phyloP scores from a whole-genome alignment of 257 asterid species.

The Gynochthodes officinalis region DNA sequence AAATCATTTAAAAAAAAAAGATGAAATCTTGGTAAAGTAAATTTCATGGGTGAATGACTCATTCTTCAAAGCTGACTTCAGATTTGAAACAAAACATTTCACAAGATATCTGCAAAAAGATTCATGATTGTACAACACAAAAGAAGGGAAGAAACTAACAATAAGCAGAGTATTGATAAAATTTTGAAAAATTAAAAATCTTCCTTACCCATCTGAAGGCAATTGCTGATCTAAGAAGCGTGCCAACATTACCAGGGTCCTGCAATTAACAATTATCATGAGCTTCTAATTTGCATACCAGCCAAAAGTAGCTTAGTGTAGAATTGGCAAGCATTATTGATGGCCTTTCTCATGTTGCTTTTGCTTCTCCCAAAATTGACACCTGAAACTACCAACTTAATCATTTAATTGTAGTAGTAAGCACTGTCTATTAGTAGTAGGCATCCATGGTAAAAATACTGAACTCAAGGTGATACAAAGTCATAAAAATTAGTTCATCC shows the following conservation, averaged over 20 bases:
- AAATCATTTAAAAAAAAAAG: too few relatives aligned
- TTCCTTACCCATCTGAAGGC: constrained; percentile 89
- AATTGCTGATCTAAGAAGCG: constrained; percentile 79
- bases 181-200: neutral
- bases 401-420: neutral
- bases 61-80: neutral
- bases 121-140: neutral
- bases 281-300: neutral
- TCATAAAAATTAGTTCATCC: neutral
- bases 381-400: constrained; percentile 3
- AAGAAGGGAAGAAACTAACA: neutral
- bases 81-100: neutral
- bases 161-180: neutral
- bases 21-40: neutral
- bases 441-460: neutral
- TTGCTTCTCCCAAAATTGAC: neutral
- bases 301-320: constrained; percentile 2
- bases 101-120: neutral
- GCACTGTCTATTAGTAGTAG: neutral
- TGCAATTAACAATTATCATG: constrained; percentile 32
- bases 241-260: constrained; percentile 98
- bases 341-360: neutral
- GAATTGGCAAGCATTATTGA: neutral
- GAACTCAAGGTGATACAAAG: neutral
- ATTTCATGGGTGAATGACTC: neutral